Conservation (phyloP, 1,284 basidiomycete genomes). For the Kwoniella shivajii region DNA sequence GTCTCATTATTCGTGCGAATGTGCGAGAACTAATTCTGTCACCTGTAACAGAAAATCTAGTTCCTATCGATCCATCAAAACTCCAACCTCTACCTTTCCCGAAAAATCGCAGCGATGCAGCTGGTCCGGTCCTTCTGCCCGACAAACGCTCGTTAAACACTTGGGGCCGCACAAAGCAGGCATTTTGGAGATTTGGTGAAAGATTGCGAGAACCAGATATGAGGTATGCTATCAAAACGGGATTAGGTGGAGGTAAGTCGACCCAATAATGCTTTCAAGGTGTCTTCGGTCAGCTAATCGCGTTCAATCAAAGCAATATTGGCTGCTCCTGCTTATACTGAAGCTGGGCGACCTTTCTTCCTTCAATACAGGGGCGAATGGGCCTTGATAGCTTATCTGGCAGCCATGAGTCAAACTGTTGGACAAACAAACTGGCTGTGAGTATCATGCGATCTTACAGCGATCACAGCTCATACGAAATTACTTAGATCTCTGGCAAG, state of each 20-base stretch:
- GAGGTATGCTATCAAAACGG: slow-evolving; percentile 87
- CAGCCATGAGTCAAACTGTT: slow-evolving; percentile 85
- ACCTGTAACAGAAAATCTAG: slow-evolving; percentile 61
- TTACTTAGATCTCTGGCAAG: slow-evolving; percentile 60
- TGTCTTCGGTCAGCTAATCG: background rate
- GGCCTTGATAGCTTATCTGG: slow-evolving; percentile 90
- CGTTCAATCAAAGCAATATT: slow-evolving; percentile 63
- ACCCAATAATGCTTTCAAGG: background rate
- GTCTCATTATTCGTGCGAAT: no score
- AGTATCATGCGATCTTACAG: slow-evolving; percentile 56
- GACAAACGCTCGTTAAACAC: slow-evolving; percentile 62
- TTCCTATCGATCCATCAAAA: slow-evolving; percentile 62
- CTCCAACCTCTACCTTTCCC: slow-evolving; percentile 70
- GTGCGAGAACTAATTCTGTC: no score
- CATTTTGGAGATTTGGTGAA: slow-evolving; percentile 74
- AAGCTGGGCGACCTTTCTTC: slow-evolving; percentile 74
- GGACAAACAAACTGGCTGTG: slow-evolving; percentile 74
- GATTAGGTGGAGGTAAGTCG: slow-evolving; percentile 53
- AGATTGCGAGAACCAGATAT: slow-evolving; percentile 72
- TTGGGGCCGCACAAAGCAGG: slow-evolving; percentile 65
- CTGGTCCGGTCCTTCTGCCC: slow-evolving; percentile 81
- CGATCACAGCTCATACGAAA: background rate
- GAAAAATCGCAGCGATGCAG: slow-evolving; percentile 75
- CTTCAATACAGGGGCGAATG: slow-evolving; percentile 83
- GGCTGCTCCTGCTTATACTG: slow-evolving; percentile 82